phyloP scores from a whole-genome alignment of 805 yeast species.

The Starmerella stigmatis region DNA sequence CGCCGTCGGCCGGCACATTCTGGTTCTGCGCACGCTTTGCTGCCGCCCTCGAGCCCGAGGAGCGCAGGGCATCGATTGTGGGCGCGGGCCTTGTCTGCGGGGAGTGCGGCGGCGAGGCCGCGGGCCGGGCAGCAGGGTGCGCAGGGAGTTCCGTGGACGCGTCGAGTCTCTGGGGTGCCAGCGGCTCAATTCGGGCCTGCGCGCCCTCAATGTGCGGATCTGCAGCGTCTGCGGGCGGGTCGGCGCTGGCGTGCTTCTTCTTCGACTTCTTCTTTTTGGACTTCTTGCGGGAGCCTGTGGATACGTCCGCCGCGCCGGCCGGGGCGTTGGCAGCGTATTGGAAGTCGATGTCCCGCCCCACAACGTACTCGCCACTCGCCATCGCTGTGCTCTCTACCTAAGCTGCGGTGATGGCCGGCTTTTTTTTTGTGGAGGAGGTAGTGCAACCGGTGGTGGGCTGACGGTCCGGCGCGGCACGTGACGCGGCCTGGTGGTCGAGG shows the following conservation, averaged over 20 bases:
- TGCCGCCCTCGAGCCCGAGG: not conserved
- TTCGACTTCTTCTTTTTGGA: constrained; percentile 20
- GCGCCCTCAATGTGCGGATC: not conserved
- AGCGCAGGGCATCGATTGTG: not conserved
- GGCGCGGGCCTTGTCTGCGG: not conserved
- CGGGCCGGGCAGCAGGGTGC: not conserved
- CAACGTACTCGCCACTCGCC: constrained; percentile 24
- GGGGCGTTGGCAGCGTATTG: constrained; percentile 11
- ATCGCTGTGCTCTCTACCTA: constrained; percentile 4
- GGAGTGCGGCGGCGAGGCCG: not conserved
- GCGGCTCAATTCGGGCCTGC: not conserved
- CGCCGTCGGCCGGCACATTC: no score
- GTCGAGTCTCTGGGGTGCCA: not conserved
- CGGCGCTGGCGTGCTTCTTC: constrained; percentile 11
- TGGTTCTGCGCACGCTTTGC: no score
- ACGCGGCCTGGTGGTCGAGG: no score
- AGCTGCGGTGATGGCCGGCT: constrained; percentile 6
- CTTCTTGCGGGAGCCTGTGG: constrained; percentile 12
- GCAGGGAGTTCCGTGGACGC: not conserved
- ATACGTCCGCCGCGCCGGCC: not conserved
- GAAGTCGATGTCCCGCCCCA: constrained; percentile 24
- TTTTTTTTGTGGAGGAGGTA: no score
- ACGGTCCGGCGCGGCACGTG: no score
- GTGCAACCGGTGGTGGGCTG: no score
- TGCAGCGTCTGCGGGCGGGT: not conserved